Evolutionary conservation across 2,329 filamentous ascomycete species (phyloP).

Genomic region (Beauveria asiatica): DNA sequence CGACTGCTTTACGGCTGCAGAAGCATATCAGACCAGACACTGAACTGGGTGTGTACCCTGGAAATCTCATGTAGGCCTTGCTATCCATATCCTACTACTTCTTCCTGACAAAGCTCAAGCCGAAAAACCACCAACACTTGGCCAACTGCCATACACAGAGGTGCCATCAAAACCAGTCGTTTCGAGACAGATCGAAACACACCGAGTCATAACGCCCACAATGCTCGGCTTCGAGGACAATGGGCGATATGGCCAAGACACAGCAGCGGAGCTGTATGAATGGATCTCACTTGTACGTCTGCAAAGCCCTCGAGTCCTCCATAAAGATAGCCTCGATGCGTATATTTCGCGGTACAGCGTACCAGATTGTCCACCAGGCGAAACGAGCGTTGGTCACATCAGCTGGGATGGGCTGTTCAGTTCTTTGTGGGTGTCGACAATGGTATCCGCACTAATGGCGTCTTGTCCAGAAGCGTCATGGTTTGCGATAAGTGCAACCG

Average conservation of each 20-base stretch:
- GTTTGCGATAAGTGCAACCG: constrained; percentile 46
- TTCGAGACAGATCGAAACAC: constrained; percentile 1
- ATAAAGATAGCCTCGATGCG: constrained; percentile 52
- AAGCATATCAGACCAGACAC: constrained; percentile 59
- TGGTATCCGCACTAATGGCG: constrained; percentile 37
- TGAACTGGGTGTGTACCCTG: constrained; percentile 67
- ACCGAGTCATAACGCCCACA: constrained; percentile 18
- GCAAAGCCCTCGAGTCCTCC: constrained; percentile 52
- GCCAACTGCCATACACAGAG: neutral
- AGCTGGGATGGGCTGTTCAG: constrained; percentile 53
- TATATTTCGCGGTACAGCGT: constrained; percentile 61
- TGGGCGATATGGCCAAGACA: constrained; percentile 49
- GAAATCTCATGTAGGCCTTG: constrained; percentile 31
- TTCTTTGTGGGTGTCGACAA: constrained; percentile 41
- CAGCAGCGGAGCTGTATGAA: constrained; percentile 58
- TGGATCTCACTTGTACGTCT: constrained; percentile 64
- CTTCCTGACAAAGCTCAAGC: neutral
- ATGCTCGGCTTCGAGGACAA: constrained; percentile 28
- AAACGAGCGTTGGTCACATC: constrained; percentile 37
- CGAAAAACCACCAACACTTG: neutral
- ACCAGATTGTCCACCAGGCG: constrained; percentile 31
- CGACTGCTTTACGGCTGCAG: constrained; percentile 69
- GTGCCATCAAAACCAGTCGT: neutral
- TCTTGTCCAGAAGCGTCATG: constrained; percentile 38
- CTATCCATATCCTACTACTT: neutral